Evolutionary conservation across 2,329 filamentous ascomycete genomes (phyloP).

Genomic region (Fusarium miscanthi): DNA sequence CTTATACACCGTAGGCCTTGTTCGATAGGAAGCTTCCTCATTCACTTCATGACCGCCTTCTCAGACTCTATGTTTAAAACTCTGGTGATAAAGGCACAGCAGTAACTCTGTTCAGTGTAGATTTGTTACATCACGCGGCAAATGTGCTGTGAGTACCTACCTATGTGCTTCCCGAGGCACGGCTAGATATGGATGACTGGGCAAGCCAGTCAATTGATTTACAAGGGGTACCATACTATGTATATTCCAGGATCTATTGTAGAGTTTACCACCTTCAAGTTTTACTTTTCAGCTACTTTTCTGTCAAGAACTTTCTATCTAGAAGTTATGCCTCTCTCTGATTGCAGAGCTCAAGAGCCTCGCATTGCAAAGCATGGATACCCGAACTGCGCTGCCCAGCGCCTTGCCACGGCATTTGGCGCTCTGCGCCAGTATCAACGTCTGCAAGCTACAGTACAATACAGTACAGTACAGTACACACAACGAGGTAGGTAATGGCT

Average conservation of each 20-base stretch:
- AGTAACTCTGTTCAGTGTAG: slow-evolving; percentile 6
- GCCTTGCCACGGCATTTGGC: slow-evolving; percentile 36
- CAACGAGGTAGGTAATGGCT: slow-evolving; percentile 18
- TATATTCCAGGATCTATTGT: slow-evolving; percentile 24
- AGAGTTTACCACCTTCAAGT: slow-evolving; percentile 20
- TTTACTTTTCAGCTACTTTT: not conserved
- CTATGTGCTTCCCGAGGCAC: slow-evolving; percentile 26
- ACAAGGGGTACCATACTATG: slow-evolving; percentile 26
- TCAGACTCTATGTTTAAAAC: not conserved
- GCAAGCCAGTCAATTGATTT: not conserved
- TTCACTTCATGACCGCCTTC: not conserved
- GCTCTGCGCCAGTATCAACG: not conserved
- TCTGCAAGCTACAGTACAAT: not conserved
- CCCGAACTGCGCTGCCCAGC: slow-evolving; percentile 21
- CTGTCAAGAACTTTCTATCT: not conserved
- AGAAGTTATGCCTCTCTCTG: slow-evolving; percentile 4
- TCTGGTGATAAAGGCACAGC: slow-evolving; percentile 11
- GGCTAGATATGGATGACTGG: slow-evolving; percentile 5
- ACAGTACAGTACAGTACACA: not conserved
- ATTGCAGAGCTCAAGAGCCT: not conserved
- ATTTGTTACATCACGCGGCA: slow-evolving; percentile 30
- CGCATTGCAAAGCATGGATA: slow-evolving; percentile 11
- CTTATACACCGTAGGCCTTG: slow-evolving; percentile 1
- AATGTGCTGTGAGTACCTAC: slow-evolving; percentile 16
- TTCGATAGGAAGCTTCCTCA: slow-evolving; percentile 1